Base-by-base conservation (phyloP, 768 basidiomycete species). In the Mycena maculata region DNA sequence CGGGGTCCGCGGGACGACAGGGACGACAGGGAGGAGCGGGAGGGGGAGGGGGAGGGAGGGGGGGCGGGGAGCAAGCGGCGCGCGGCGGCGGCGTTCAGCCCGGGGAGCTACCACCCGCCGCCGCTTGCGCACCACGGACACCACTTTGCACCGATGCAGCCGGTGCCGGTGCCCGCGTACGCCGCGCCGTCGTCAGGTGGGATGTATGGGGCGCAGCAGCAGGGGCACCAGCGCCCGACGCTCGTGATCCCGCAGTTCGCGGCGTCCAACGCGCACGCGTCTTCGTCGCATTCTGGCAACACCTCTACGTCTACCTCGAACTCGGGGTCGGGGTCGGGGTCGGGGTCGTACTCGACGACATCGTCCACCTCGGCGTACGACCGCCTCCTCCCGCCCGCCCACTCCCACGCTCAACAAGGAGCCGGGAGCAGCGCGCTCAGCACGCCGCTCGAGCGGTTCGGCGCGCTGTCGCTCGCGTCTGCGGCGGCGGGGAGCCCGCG, bases 371-470 rank as follows among this genome's bases (percentile, higher is more conserved):
- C 22, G 45, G n/a, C 45, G 45, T 27, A 22, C 45, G 22, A 7
- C 23, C 23, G 27, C 23, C 25, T 12, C 48, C 23, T 45, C 9
- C 44, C 44, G 10, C 44, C 45, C 8, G 13, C 41, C 9, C 41
- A 15, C 13, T 6, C 16, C 41, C 41, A 16, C 41, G 41, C 16
- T 3, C 31, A 20, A 31, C 52, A 22, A 6, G 9, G n/a, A 20
- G 22, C 16, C 31, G 44, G 30, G 8, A 15, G 4, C 20, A n/a
- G 57, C 25, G 45, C 33, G 23, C 15, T 28, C 1, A 22, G 12
- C 11, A 65, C 63, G 48, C 68, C 68, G 45, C 53, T 70, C 18
- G 69, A 70, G 39, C 69, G 65, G 10, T 70, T 70, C 28, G 69
- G 69, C 28, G 55, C 64, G 33, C 20, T 70, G 41, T 70, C 69